Percentiles rank a stretch among this genome's conserved stretches.
Evolutionary conservation across 495 filamentous ascomycete species (phyloP).

Genomic region (Lasiosphaeriaceae sp.): DNA sequence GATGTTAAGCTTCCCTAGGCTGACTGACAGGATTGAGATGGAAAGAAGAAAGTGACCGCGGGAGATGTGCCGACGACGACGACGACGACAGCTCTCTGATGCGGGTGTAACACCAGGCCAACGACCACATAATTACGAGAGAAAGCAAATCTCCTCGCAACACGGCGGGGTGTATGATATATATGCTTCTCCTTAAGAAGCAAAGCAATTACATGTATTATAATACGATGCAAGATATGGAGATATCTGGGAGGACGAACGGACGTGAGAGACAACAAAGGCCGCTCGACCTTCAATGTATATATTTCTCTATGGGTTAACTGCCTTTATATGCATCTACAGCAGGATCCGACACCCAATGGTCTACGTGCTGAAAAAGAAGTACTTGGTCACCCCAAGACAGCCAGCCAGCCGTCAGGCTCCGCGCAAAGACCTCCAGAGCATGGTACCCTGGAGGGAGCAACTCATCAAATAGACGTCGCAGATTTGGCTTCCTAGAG

Average conservation of each 20-base stretch:
- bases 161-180: slow-evolving; percentile 11
- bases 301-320: not conserved
- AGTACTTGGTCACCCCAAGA: slow-evolving; percentile 84
- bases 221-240: not conserved
- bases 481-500: slow-evolving; percentile 74
- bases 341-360: slow-evolving; percentile 50
- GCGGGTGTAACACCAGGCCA: not conserved
- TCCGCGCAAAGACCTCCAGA: slow-evolving; percentile 84
- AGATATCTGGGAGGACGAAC: not conserved
- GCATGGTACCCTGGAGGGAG: slow-evolving; percentile 53
- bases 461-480: slow-evolving; percentile 41
- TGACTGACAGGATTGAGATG: not conserved
- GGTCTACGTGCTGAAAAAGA: slow-evolving; percentile 67
- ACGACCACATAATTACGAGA: not conserved
- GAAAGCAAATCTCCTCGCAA: not conserved
- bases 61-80: not conserved
- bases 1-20: slow-evolving; percentile 3
- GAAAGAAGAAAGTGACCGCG: not conserved
- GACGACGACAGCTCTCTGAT: too few relatives aligned
- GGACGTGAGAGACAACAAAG: not conserved
- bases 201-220: slow-evolving; percentile 5
- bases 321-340: not conserved
- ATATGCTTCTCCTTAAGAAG: not conserved
- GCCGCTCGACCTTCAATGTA: not conserved
- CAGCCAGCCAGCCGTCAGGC: slow-evolving; percentile 85